phyloP scores from a whole-genome alignment of 2,329 filamentous ascomycete genomes.

The Alternaria brassicicola region DNA sequence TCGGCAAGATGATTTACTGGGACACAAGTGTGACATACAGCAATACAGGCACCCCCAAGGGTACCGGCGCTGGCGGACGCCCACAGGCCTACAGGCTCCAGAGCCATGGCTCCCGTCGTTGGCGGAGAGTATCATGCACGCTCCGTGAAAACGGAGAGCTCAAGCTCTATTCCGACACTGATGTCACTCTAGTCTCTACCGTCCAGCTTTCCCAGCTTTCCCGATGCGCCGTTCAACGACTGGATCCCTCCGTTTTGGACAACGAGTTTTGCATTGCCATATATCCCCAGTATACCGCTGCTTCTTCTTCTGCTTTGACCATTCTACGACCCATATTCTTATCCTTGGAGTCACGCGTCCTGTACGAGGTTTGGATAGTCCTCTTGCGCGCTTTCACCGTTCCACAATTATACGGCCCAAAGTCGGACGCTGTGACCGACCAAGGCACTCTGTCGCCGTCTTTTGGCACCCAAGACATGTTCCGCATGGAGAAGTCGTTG shows the following conservation, averaged over 20 bases:
- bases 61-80: constrained; percentile 41
- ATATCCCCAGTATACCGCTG: constrained; percentile 86
- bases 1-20: constrained; percentile 69
- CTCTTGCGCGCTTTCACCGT: constrained; percentile 88
- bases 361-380: constrained; percentile 99
- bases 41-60: constrained; percentile 49
- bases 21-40: constrained; percentile 68
- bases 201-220: constrained; percentile 89
- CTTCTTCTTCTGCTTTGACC: constrained; percentile 72
- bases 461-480: constrained; percentile 62
- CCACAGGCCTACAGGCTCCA: constrained; percentile 63
- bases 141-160: constrained; percentile 94
- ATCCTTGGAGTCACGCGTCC: constrained; percentile 80
- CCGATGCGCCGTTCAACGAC: constrained; percentile 84
- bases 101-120: constrained; percentile 66
- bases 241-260: constrained; percentile 88
- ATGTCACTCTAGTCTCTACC: constrained; percentile 77
- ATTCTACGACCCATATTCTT: constrained; percentile 89
- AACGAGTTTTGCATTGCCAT: constrained; percentile 95
- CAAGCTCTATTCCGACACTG: constrained; percentile 85
- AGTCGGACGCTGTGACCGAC: constrained; percentile 53
- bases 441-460: constrained; percentile 45
- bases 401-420: constrained; percentile 84
- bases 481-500: constrained; percentile 68
- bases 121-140: constrained; percentile 90